Conservation (phyloP, 768 basidiomycete species). For the Infundibulicybe gibba region DNA sequence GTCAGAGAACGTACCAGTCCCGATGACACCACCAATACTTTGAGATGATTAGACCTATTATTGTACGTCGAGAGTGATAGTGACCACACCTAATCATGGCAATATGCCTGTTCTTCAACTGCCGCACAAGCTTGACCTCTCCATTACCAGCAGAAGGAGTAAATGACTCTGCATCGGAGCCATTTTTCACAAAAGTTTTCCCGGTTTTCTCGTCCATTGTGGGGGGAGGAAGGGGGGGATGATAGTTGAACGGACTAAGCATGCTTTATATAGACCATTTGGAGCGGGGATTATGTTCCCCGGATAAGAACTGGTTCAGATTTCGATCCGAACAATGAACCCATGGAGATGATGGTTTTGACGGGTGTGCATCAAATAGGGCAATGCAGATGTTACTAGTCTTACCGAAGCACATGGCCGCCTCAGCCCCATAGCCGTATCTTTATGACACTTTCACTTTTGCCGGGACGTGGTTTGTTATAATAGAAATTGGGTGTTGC, state of each 20-base stretch:
- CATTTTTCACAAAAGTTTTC: conserved; percentile 4
- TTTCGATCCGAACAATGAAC: background rate
- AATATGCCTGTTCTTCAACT: conserved; percentile 75
- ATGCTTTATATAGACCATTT: too few species aligned
- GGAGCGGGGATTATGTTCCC: too few species aligned
- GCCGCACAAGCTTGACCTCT: conserved; percentile 41
- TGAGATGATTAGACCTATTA: conserved; percentile 1
- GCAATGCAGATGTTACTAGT: too few species aligned
- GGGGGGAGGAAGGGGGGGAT: conserved; percentile 1
- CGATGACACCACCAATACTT: conserved; percentile 62
- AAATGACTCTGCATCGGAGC: conserved; percentile 6
- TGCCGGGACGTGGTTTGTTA: too few species aligned
- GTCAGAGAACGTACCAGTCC: conserved; percentile 44
- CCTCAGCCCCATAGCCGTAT: too few species aligned
- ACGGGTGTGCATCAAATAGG: too few species aligned
- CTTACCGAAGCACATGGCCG: too few species aligned
- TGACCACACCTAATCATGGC: conserved; percentile 68
- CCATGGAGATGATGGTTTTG: too few species aligned
- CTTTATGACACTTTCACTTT: too few species aligned
- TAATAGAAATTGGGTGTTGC: too few species aligned
- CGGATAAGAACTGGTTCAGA: background rate
- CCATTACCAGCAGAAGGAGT: background rate
- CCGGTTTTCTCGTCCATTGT: conserved; percentile 2
- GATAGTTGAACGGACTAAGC: background rate
- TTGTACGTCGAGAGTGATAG: background rate